Percentiles rank a stretch among this genome's conserved stretches.
These are phyloP conservation scores for Amauroascus verrucosus DNA, from an alignment of 2,329 filamentous ascomycete species.

Conservation along the genomic window DNA sequence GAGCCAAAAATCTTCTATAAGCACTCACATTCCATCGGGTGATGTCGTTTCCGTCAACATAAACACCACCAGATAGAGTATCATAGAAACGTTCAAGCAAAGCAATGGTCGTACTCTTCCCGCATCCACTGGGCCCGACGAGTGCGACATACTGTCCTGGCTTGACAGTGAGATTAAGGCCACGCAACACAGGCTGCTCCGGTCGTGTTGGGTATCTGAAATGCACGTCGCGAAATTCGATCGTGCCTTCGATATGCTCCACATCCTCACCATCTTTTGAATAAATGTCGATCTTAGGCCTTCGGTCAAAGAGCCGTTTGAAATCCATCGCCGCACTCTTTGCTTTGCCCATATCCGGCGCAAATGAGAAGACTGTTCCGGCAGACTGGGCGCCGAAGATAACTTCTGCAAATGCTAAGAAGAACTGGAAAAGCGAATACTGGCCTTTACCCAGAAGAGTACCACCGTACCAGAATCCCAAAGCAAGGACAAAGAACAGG, in stretches of 20 bases:
- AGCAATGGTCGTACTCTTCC: conserved; percentile 88
- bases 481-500: conserved; percentile 70
- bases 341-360: conserved; percentile 87
- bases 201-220: conserved; percentile 89
- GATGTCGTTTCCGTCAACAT: conserved; percentile 74
- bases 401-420: conserved; percentile 76
- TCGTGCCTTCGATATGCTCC: conserved; percentile 56
- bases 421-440: conserved; percentile 77
- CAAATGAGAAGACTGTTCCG: conserved; percentile 78
- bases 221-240: conserved; percentile 87
- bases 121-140: conserved; percentile 88
- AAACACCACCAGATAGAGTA: conserved; percentile 67
- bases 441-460: conserved; percentile 60
- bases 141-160: conserved; percentile 53
- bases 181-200: conserved; percentile 83
- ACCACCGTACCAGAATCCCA: conserved; percentile 90
- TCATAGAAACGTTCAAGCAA: conserved; percentile 93
- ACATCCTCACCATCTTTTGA: conserved; percentile 56
- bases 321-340: conserved; percentile 72
- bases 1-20: conserved; percentile 71
- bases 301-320: conserved; percentile 71
- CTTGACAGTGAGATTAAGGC: conserved; percentile 51
- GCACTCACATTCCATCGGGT: conserved; percentile 70
- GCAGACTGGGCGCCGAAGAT: conserved; percentile 90
- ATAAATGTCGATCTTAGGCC: conserved; percentile 75